phyloP scores from a whole-genome alignment of 495 filamentous ascomycete genomes.

The Trichoderma erinaceum region DNA sequence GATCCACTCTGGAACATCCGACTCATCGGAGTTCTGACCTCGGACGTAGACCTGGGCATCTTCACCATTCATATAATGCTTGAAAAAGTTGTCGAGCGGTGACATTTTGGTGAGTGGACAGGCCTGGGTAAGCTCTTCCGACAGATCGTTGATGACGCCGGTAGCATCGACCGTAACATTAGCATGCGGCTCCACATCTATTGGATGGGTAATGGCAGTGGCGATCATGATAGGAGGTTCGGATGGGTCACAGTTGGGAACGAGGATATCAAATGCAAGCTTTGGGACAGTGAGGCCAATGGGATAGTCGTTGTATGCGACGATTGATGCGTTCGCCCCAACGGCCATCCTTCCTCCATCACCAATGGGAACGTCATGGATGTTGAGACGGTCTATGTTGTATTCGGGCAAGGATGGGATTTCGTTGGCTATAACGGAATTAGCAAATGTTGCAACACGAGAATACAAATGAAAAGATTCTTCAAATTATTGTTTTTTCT shows the following conservation, averaged over 20 bases:
- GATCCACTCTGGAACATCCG: constrained; percentile 72
- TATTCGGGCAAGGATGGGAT: constrained; percentile 72
- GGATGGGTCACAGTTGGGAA: constrained; percentile 69
- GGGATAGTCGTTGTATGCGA: constrained; percentile 65
- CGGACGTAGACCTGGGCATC: constrained; percentile 72
- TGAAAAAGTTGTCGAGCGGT: constrained; percentile 78
- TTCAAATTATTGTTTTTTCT: constrained; percentile 40
- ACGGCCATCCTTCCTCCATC: constrained; percentile 52
- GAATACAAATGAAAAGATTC: background rate
- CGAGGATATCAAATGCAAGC: constrained; percentile 75
- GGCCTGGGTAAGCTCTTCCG: constrained; percentile 56
- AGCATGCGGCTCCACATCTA: constrained; percentile 58
- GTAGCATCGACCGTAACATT: constrained; percentile 61
- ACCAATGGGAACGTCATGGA: constrained; percentile 57
- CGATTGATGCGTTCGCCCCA: constrained; percentile 66
- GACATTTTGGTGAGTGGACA: constrained; percentile 74
- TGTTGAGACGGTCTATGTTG: constrained; percentile 67
- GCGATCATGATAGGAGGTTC: constrained; percentile 60
- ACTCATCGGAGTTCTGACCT: constrained; percentile 60
- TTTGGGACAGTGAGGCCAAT: constrained; percentile 66
- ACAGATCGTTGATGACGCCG: constrained; percentile 63
- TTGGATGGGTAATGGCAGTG: constrained; percentile 57
- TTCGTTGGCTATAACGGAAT: constrained; percentile 45
- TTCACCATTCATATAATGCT: constrained; percentile 71
- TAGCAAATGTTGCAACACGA: constrained; percentile 1